A percentile compares a stretch with the other conserved stretches of the same genome.
phyloP scores from a whole-genome alignment of 2,329 filamentous ascomycete species.

The Exutisphaerella laricina region DNA sequence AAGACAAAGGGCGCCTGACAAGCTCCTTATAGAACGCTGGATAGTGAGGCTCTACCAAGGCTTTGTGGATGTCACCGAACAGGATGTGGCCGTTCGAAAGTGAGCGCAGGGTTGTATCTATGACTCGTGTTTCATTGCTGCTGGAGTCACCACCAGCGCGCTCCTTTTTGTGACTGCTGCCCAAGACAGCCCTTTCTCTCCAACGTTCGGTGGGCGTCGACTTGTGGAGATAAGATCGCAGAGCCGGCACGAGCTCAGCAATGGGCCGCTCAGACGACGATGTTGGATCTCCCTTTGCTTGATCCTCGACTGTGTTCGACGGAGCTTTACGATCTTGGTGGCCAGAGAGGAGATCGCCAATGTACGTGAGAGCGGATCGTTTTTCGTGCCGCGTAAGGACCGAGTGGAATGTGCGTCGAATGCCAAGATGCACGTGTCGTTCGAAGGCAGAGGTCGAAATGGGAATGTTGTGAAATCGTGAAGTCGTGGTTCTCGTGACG shows the following conservation, averaged over 20 bases:
- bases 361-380: not conserved
- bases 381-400: not conserved
- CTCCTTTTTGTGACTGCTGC: not conserved
- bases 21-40: constrained; percentile 2
- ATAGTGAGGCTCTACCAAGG: not conserved
- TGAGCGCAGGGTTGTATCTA: not conserved
- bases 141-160: not conserved
- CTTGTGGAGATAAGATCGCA: not conserved
- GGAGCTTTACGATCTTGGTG: constrained; percentile 1
- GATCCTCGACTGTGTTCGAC: not conserved
- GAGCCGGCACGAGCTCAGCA: not conserved
- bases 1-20: constrained; percentile 1
- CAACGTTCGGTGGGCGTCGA: not conserved
- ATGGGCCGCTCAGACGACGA: not conserved
- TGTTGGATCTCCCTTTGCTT: not conserved
- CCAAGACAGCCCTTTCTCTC: not conserved
- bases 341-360: constrained; percentile 11
- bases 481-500: constrained; percentile 19
- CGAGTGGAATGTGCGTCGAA: constrained; percentile 3
- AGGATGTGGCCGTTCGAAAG: not conserved
- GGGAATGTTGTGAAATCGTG: constrained; percentile 8
- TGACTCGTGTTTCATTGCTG: not conserved
- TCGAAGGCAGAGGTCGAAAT: not conserved
- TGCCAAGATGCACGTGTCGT: not conserved
- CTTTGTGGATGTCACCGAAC: not conserved